Evolutionary conservation across 1,139 yeast species (phyloP).

Genomic region (Debaryomycetaceae sp.): DNA sequence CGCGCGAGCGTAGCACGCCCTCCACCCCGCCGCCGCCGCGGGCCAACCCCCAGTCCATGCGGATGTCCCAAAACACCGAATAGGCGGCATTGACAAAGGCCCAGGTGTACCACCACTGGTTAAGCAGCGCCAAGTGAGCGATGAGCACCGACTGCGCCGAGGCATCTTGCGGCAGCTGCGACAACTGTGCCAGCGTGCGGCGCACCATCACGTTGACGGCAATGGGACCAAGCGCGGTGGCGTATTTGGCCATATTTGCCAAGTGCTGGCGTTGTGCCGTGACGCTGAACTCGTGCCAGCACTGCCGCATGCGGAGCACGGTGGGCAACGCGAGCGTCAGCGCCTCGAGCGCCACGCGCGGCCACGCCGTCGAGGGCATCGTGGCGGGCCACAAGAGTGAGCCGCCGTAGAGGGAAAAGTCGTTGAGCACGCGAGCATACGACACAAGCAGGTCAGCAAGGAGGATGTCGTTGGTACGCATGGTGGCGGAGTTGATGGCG

Average conservation of each 20-base stretch:
- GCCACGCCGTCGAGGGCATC: conserved; percentile 23
- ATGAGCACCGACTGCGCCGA: conserved; percentile 11
- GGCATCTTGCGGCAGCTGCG: conserved; percentile 11
- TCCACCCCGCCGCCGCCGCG: conserved; percentile 13
- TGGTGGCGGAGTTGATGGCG: conserved; percentile 45
- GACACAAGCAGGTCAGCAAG: conserved; percentile 80
- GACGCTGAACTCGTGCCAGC: conserved; percentile 60
- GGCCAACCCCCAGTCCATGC: conserved; percentile 77
- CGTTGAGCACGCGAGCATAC: conserved; percentile 70
- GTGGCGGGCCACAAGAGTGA: conserved; percentile 15
- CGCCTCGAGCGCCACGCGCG: conserved; percentile 44
- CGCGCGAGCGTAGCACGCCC: conserved; percentile 18
- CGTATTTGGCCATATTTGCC: conserved; percentile 70
- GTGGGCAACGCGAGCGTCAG: conserved; percentile 58
- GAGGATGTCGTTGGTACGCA: conserved; percentile 75
- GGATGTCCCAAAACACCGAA: conserved; percentile 83
- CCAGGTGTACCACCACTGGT: conserved; percentile 46
- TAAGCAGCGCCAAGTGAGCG: conserved; percentile 17
- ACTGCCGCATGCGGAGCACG: conserved; percentile 72
- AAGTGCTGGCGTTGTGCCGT: conserved; percentile 54
- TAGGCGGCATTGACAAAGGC: conserved; percentile 66
- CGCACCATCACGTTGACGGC: conserved; percentile 40
- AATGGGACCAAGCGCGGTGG: conserved; percentile 63
- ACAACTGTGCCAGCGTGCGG: conserved; percentile 11
- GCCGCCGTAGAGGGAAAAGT: conserved; percentile 49